Conservation (phyloP, 371 early-diverging fungal genomes). For the Mucor lusitanicus region DNA sequence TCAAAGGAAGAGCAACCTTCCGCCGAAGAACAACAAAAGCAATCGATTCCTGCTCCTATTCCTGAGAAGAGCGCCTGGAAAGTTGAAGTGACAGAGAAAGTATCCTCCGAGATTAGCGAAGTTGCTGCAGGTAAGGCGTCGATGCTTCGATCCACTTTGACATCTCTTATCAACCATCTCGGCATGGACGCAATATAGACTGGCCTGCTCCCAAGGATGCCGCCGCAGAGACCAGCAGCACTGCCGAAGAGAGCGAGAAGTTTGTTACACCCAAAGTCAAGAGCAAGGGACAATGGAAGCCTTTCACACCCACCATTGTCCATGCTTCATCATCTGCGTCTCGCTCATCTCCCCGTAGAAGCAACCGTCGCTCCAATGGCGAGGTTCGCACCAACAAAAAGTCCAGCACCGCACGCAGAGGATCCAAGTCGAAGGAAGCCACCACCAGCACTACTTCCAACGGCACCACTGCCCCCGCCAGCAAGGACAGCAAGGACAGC, state of each 20-base stretch:
- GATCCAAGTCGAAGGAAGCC: slow-evolving; percentile 20
- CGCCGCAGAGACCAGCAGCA: slow-evolving; percentile 32
- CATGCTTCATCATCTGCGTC: slow-evolving; percentile 55
- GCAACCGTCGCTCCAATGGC: slow-evolving; percentile 21
- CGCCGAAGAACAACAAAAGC: slow-evolving; percentile 25
- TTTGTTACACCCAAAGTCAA: slow-evolving; percentile 41
- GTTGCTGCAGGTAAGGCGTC: slow-evolving; percentile 18
- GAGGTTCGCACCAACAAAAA: slow-evolving; percentile 1
- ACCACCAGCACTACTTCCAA: slow-evolving; percentile 3
- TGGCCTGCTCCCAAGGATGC: slow-evolving; percentile 56
- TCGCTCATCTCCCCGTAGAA: slow-evolving; percentile 28
- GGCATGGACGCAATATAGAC: slow-evolving; percentile 7
- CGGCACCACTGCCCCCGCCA: neutral
- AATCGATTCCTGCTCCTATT: slow-evolving; percentile 47
- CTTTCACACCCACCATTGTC: slow-evolving; percentile 64
- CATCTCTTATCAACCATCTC: neutral
- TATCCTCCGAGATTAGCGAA: slow-evolving; percentile 19
- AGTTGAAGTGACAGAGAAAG: slow-evolving; percentile 40
- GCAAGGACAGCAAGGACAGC: neutral
- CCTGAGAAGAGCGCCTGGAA: slow-evolving; percentile 64
- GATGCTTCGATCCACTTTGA: slow-evolving; percentile 1
- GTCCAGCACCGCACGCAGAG: slow-evolving; percentile 11
- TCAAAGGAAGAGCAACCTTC: slow-evolving; percentile 13
- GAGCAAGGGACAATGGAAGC: slow-evolving; percentile 64
- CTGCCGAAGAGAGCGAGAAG: slow-evolving; percentile 33